phyloP scores from a whole-genome alignment of 768 basidiomycete species.

The Pisolithus marmoratus region DNA sequence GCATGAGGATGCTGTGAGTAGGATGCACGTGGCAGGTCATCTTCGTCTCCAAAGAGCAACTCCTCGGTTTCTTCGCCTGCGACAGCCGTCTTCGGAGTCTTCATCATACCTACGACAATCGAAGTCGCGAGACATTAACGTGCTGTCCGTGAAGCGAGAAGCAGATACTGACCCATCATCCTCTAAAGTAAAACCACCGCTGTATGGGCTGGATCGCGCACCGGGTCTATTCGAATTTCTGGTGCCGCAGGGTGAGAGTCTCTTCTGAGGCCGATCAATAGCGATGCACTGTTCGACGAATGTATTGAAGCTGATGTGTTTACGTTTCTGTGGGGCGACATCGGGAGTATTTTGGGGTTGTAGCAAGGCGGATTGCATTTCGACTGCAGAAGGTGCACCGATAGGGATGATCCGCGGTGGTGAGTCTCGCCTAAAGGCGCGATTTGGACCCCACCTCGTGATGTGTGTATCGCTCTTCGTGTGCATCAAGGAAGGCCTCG shows the following conservation, averaged over 20 bases:
- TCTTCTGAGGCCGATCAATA: slow-evolving; percentile 65
- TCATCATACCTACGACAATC: slow-evolving; percentile 52
- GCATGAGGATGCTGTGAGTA: slow-evolving; percentile 16
- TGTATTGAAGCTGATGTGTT: slow-evolving; percentile 96
- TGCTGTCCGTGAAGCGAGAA: neutral
- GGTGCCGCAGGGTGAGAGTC: slow-evolving; percentile 26
- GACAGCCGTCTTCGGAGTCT: slow-evolving; percentile 54
- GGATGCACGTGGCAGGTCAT: slow-evolving; percentile 10
- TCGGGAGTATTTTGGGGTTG: slow-evolving; percentile 14
- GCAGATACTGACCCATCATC: slow-evolving; percentile 55
- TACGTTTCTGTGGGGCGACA: slow-evolving; percentile 46
- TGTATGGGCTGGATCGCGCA: slow-evolving; percentile 17
- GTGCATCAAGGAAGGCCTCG: slow-evolving; percentile 63
- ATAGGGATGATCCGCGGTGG: slow-evolving; percentile 52
- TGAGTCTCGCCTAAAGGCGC: slow-evolving; percentile 52
- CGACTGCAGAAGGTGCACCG: slow-evolving; percentile 4
- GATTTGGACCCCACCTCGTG: slow-evolving; percentile 44
- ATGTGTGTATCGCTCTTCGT: slow-evolving; percentile 90
- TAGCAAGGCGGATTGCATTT: slow-evolving; percentile 9
- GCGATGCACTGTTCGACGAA: slow-evolving; percentile 96
- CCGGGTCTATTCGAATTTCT: slow-evolving; percentile 7
- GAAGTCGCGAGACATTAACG: slow-evolving; percentile 5
- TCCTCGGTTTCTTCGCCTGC: slow-evolving; percentile 49
- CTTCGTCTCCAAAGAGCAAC: slow-evolving; percentile 23
- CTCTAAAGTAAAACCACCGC: slow-evolving; percentile 30